Conservation (phyloP, 345 rosid species). For the Dimocarpus longan region DNA sequence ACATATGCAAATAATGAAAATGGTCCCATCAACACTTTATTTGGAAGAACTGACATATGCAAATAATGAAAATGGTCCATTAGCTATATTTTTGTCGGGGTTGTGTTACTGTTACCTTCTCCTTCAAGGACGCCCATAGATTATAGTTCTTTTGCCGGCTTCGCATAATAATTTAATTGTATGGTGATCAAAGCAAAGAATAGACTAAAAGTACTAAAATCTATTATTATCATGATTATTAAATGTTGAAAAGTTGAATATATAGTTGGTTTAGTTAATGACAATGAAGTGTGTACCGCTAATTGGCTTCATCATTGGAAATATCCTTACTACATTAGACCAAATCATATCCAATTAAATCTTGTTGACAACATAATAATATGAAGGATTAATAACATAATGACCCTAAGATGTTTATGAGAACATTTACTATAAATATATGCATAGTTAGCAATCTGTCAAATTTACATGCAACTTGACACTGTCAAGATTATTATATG, state of each 20-base stretch:
- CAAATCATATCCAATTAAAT: not conserved
- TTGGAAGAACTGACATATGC: not conserved
- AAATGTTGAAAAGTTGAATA: not conserved
- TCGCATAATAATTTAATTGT: not conserved
- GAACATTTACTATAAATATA: not conserved
- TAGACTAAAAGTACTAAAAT: not conserved
- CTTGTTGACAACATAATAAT: not conserved
- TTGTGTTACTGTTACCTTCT: not conserved
- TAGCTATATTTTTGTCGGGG: conserved; percentile 5
- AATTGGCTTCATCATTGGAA: not conserved
- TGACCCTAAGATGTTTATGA: conserved; percentile 1
- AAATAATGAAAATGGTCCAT: not conserved
- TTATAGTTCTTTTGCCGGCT: conserved; percentile 34
- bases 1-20: not conserved
- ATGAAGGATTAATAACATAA: not conserved
- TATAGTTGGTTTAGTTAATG: not conserved
- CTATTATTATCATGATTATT: not conserved
- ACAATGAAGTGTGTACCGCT: not conserved
- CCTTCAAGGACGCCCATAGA: conserved; percentile 29
- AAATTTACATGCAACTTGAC: not conserved
- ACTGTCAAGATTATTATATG: not conserved
- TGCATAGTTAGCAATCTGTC: not conserved
- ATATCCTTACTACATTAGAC: not conserved
- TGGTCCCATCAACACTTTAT: not conserved
- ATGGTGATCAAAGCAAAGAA: conserved; percentile 33